Conservation (phyloP, 768 basidiomycete species). For the Mycena metata region DNA sequence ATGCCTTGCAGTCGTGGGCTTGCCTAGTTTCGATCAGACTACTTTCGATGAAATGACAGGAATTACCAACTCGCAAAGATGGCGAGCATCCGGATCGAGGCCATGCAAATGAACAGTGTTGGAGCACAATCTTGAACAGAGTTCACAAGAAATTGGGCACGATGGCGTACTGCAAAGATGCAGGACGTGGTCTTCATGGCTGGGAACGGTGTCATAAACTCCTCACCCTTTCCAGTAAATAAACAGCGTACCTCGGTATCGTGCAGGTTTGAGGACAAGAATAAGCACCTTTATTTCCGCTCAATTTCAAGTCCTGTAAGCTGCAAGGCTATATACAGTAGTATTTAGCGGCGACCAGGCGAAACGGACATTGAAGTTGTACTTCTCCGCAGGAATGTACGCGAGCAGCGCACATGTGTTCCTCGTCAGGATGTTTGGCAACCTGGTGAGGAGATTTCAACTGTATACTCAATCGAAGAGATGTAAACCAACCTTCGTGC, state of each 20-base stretch:
- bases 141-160: constrained; percentile 66
- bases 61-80: constrained; percentile 68
- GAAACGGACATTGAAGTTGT: too few relatives aligned
- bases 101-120: constrained; percentile 65
- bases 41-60: too few relatives aligned
- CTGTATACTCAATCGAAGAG: too few relatives aligned
- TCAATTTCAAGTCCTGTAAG: constrained; percentile 47
- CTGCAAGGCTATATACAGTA: constrained; percentile 58
- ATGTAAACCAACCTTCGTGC: constrained; percentile 72
- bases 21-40: constrained; percentile 51
- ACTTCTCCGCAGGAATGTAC: constrained; percentile 70
- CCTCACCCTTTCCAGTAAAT: too few relatives aligned
- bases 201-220: too few relatives aligned
- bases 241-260: constrained; percentile 56
- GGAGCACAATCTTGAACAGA: constrained; percentile 68
- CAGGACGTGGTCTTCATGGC: constrained; percentile 57
- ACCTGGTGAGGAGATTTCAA: too few relatives aligned
- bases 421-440: constrained; percentile 60
- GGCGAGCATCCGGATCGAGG: constrained; percentile 51
- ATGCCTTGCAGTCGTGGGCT: constrained; percentile 59
- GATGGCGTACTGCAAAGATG: constrained; percentile 67
- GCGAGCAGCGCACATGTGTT: constrained; percentile 66
- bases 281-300: constrained; percentile 47
- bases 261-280: constrained; percentile 58
- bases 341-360: too few relatives aligned